A percentile compares a stretch with the other conserved stretches of the same genome.
Conservation (phyloP, 768 basidiomycete genomes). For the Trametes sanguinea region DNA sequence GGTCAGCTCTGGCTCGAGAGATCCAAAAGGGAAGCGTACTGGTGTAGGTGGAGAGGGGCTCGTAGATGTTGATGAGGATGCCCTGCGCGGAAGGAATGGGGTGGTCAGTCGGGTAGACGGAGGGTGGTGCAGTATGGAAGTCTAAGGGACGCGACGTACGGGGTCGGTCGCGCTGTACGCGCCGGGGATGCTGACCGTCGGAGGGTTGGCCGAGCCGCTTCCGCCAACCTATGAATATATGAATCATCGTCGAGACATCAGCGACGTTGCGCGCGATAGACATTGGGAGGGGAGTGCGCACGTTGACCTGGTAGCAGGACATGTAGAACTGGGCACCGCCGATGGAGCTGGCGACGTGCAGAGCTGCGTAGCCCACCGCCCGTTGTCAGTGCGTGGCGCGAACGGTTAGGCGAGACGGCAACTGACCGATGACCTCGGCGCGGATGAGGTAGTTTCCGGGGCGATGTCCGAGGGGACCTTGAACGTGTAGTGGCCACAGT, state of each 20-base stretch:
- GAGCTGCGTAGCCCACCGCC: slow-evolving; percentile 29
- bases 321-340: slow-evolving; percentile 51
- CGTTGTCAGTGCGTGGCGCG: neutral
- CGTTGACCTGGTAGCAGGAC: slow-evolving; percentile 48
- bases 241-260: neutral
- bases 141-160: slow-evolving; percentile 14
- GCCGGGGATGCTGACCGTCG: slow-evolving; percentile 46
- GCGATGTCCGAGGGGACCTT: slow-evolving; percentile 44
- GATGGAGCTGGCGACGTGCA: slow-evolving; percentile 51
- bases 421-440: slow-evolving; percentile 49
- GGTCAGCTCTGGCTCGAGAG: too few species aligned
- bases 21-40: slow-evolving; percentile 31
- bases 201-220: slow-evolving; percentile 38
- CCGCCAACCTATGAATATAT: slow-evolving; percentile 34
- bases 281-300: neutral
- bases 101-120: neutral
- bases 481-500: slow-evolving; percentile 57
- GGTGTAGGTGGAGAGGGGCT: slow-evolving; percentile 40
- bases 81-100: slow-evolving; percentile 19
- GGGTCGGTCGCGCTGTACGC: slow-evolving; percentile 44
- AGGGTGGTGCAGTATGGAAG: neutral
- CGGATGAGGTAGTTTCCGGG: slow-evolving; percentile 51
- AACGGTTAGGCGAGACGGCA: neutral
- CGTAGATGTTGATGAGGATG: slow-evolving; percentile 53
- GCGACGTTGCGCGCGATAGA: neutral